Base-by-base conservation (phyloP, 2,329 filamentous ascomycete species). In the Phaeophleospora eucalypticola region DNA sequence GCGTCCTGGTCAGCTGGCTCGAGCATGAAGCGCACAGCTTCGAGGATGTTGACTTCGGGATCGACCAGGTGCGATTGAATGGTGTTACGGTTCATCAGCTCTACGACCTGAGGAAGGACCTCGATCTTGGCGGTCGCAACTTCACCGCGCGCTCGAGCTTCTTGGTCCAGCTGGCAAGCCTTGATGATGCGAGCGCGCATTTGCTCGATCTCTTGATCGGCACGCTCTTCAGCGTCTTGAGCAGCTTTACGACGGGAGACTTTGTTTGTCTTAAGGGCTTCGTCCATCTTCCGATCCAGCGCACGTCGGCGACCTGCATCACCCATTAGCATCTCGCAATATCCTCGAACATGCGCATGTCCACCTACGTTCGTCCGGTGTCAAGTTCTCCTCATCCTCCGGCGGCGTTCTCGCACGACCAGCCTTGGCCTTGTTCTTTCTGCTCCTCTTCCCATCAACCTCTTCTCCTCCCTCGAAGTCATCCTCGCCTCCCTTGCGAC, bases 1-100 rank as follows among this genome's bases (percentile, higher is more conserved):
- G 91, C 93, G 64, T 97, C 91, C 48, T 61, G 56, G 60, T 91
- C 89, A 37, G 97, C 79, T 1, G 93, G 93, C 66, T 98, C 93
- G 17, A 98, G 80, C 77, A 97, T 97, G 78, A 95, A 97, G 65
- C 91, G 89, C 62, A 98, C 89, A 12, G 90, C 87, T 69, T 95
- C 89, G 33, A 98, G 75, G 53, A 98, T 86, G 71, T 97, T 96
- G 64, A 86, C 94, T 63, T 98, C 93, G 0, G 91, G 91, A 58
- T 96, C 91, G 34, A 96, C 82, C 41, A 97, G 83, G 21, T 87
- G 86, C 58, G 88, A 78, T 63, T 87, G 87, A 20, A 91, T 81
- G 44, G 87, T 89, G 68, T 91, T 95, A 61, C 89, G 87, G 67
- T 94, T 96, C 50, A 98, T 79, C 16, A 97, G 77, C 36, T 83